These are phyloP conservation scores for Capsella rubella DNA, from an alignment of 441 rosid genomes.

Conservation along the genomic window DNA sequence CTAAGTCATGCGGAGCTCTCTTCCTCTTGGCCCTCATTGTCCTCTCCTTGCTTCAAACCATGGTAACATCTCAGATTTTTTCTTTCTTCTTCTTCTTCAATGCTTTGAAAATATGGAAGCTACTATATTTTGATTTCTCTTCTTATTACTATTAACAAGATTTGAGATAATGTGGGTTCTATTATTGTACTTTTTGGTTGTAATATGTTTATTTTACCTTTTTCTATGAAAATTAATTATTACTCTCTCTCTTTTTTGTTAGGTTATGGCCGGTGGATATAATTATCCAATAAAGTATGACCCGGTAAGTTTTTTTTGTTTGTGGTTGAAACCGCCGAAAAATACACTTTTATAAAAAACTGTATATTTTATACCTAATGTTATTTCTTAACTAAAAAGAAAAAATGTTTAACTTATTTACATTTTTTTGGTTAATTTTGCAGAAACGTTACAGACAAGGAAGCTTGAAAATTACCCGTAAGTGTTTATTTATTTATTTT, in stretches of 20 bases:
- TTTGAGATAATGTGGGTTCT: constrained; percentile 18
- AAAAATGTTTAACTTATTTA: background rate
- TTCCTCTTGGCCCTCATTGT: constrained; percentile 44
- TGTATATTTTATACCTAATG: background rate
- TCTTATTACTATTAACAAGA: background rate
- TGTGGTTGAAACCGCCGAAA: background rate
- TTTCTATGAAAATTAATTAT: background rate
- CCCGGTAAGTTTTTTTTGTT: constrained; percentile 23
- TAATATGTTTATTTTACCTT: background rate
- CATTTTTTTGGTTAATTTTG: constrained; percentile 9
- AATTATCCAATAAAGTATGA: background rate
- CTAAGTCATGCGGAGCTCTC: constrained; percentile 44
- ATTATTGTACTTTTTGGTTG: background rate
- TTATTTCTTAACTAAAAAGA: background rate
- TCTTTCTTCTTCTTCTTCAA: background rate
- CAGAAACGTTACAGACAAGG: constrained; percentile 46
- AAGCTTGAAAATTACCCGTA: constrained; percentile 40
- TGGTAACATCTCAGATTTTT: constrained; percentile 33
- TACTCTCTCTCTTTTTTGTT: background rate
- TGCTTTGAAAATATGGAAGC: background rate
- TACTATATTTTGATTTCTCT: background rate
- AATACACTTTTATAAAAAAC: background rate
- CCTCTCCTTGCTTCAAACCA: constrained; percentile 41
- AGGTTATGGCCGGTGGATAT: constrained; percentile 37
- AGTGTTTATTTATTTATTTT: constrained; percentile 15